Percentiles rank a stretch among this genome's conserved stretches.
These are phyloP conservation scores for Penicillium glabrum DNA, from an alignment of 2,329 filamentous ascomycete genomes.

Conservation along the genomic window DNA sequence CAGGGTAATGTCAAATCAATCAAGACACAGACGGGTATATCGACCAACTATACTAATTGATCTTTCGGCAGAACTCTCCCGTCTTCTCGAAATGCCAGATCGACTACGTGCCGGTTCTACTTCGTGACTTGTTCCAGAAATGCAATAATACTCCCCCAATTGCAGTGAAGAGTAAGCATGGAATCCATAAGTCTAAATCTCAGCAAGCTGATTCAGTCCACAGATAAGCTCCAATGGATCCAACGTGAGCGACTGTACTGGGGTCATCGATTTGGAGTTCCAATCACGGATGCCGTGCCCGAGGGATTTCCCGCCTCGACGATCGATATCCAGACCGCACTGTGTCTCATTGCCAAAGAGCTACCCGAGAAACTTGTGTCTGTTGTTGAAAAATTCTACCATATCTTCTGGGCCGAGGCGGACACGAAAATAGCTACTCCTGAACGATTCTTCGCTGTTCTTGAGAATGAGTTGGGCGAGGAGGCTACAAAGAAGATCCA, in stretches of 20 bases:
- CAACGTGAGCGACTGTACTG: constrained; percentile 17
- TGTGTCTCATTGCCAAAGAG: constrained; percentile 5
- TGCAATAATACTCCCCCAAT: constrained; percentile 15
- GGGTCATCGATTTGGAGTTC: constrained; percentile 12
- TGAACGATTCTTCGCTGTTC: background rate
- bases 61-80: constrained; percentile 8
- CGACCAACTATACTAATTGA: background rate
- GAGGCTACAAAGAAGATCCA: background rate
- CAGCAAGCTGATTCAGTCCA: background rate
- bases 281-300: constrained; percentile 9
- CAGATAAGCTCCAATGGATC: constrained; percentile 17
- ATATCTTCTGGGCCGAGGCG: constrained; percentile 8
- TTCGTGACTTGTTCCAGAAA: constrained; percentile 15
- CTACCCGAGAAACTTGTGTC: constrained; percentile 2
- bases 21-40: background rate
- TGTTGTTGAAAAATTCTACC: constrained; percentile 2
- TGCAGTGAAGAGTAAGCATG: constrained; percentile 10
- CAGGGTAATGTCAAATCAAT: constrained; percentile 1
- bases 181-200: background rate
- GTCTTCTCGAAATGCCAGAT: constrained; percentile 14
- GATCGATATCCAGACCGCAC: constrained; percentile 2
- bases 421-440: background rate
- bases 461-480: constrained; percentile 1
- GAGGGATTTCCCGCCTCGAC: constrained; percentile 12
- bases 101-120: constrained; percentile 12